These are phyloP conservation scores for Yamadazyma akitaensis DNA, from an alignment of 805 yeast genomes.

Conservation along the genomic window DNA sequence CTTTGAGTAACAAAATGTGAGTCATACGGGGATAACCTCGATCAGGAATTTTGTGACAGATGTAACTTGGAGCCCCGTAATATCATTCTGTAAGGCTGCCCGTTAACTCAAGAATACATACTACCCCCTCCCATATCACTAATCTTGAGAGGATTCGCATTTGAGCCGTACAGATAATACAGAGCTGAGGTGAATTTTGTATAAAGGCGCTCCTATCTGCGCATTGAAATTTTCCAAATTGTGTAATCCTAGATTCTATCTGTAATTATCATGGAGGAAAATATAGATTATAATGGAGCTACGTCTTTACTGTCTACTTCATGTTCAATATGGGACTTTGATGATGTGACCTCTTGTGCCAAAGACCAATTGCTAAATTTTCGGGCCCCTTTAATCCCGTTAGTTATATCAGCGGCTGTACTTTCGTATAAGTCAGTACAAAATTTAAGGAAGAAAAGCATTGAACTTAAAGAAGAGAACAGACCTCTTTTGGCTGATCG, in stretches of 20 bases:
- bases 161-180: slow-evolving; percentile 1
- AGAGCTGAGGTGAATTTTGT: neutral
- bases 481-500: slow-evolving; percentile 35
- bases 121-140: no score
- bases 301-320: neutral
- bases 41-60: no score
- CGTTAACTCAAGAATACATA: no score
- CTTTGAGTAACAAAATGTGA: no score
- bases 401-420: slow-evolving; percentile 26
- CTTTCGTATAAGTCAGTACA: slow-evolving; percentile 19
- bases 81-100: no score
- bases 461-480: slow-evolving; percentile 22
- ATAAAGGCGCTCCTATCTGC: neutral
- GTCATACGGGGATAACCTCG: no score
- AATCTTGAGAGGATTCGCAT: neutral
- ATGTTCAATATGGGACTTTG: slow-evolving; percentile 50
- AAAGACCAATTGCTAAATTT: slow-evolving; percentile 37
- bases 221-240: neutral
- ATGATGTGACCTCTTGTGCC: slow-evolving; percentile 56
- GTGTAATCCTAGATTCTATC: neutral
- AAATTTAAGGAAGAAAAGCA: slow-evolving; percentile 11
- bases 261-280: slow-evolving; percentile 3
- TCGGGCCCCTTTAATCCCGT: slow-evolving; percentile 27
- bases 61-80: no score
- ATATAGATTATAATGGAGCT: neutral